Conservation (phyloP, 768 basidiomycete species). For the Tricholoma terreum region DNA sequence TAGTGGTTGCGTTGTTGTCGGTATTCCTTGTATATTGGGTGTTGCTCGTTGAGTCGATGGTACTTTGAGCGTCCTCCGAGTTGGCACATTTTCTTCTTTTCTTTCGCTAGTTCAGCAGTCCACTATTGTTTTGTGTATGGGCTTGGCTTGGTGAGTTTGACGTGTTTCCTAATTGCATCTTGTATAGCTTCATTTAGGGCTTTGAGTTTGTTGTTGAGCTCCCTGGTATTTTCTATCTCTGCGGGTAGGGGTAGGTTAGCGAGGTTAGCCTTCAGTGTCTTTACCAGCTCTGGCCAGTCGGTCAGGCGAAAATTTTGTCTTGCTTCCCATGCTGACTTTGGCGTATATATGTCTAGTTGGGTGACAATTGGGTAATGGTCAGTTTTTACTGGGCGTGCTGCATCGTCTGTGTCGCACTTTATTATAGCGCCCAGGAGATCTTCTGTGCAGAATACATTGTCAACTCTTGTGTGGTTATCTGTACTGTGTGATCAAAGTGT, state of each 20-base stretch:
- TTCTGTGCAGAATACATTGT: conserved; percentile 27
- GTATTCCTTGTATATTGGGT: background rate
- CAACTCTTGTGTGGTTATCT: conserved; percentile 24
- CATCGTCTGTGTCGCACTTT: conserved; percentile 12
- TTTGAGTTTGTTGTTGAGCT: background rate
- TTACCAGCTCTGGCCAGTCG: background rate
- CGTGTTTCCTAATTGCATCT: background rate
- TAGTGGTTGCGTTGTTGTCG: background rate
- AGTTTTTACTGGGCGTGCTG: background rate
- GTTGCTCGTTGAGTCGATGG: background rate
- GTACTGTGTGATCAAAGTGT: conserved; percentile 18
- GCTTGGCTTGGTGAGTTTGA: background rate
- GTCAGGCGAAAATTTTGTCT: background rate
- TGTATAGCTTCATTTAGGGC: background rate
- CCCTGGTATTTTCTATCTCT: background rate
- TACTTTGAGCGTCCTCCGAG: background rate
- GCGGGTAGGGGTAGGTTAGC: background rate
- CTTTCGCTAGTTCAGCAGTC: conserved; percentile 7
- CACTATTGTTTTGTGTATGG: conserved; percentile 17
- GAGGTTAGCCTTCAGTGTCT: background rate
- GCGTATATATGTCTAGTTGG: background rate
- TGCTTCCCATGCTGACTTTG: background rate
- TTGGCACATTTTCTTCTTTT: background rate
- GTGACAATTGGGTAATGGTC: background rate
- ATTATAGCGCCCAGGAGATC: conserved; percentile 8